Evolutionary conservation across 352 stramenopile genomes (phyloP), one percentile per base, ranked within the genome.

Genomic region (Peronosclerospora sorghi): DNA sequence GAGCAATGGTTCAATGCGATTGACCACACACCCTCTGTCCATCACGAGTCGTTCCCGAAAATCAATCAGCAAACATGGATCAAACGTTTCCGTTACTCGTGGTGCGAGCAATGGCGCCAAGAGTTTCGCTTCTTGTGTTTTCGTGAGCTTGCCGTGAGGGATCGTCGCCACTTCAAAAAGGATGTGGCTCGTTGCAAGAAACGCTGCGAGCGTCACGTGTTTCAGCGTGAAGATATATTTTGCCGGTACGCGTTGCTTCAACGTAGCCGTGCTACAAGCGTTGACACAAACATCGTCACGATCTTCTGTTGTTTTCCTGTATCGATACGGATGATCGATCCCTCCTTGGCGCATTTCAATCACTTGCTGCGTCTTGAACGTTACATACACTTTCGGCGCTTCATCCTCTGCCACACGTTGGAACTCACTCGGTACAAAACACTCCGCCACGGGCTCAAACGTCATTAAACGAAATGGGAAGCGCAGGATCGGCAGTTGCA

Each of bases 1-100:
- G 4, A 94, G 62, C 26, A 96, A 46, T 19, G 86, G 87, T 29
- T 82, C 77, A 38, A 96, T 91, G 17, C 86, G 72, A 35, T 83
- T 63, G 5, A 77, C 78, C 8, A 65, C 37, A 8, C 80, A 60
- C 7, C 60, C 65, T 8, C 28, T 48, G 5, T 64, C 49, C 14
- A 90, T 56, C 15, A 93, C 32, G 13, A 83, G 43, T 21, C 56
- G 60, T 42, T 96, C 85, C 17, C 79, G 62, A 44, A 90, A 95
- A 52, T 96, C 83, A 8, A 88, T 69, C 5, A 96, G 51, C 37
- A 83, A 62, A 37, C 75, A 85, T 19, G 68, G 48, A 32, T 96
- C 85, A 51, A 96, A 96, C 8, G 59, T 60, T 18, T 75, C 62
- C 4, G 65, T 56, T 6, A 73, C 44, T 38, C 81, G 62, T 3